Evolutionary conservation across 2,329 filamentous ascomycete genomes (phyloP), one percentile per base, ranked within the genome.

Genomic region (Helotiales sp.): DNA sequence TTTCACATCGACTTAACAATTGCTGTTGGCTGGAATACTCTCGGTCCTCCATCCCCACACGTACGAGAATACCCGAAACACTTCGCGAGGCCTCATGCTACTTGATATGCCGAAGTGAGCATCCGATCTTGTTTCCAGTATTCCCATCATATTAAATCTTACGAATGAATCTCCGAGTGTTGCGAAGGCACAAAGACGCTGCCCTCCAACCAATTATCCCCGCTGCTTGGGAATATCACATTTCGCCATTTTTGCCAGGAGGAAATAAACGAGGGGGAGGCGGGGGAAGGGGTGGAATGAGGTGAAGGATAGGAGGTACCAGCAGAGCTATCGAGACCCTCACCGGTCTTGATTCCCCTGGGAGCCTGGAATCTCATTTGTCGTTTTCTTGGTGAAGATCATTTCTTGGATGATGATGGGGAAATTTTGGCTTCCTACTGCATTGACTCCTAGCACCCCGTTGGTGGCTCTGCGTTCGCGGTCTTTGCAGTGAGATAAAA

Each of bases 161-260:
- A 27, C 42, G 46, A 51, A 15, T 50, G 34, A 54, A 38, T 54
- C 19, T 36, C 34, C 2, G 47, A 47, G 30, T 24, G 47, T 58
- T 54, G 52, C 10, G 40, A 54, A 44, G 51, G 40, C 47, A 54
- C 25, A 51, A n/a, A 19, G 52, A 48, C 27, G 51, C 46, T 50
- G 56, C 25, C 19, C 13, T 25, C 33, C 48, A 34, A 48, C 48
- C 57, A 46, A 22, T n/a, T 27, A 31, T 7, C 24, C 57, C 57
- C 30, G 52, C 57, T 59, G 57, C 57, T 55, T 59, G 57, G 52
- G 52, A 54, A 59, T 52, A 59, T 53, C 52, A 55, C 48, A 55
- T 59, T 55, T 55, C 55, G 29, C 22, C 57, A 48, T 44, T 30
- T 30, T 59, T 59, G 57, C 57, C 48, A 52, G 57, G 48, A 42